Evolutionary conservation across 208 protist species (phyloP), one percentile per base, ranked within the genome.

Genomic region (Trypanosoma cruzi): DNA sequence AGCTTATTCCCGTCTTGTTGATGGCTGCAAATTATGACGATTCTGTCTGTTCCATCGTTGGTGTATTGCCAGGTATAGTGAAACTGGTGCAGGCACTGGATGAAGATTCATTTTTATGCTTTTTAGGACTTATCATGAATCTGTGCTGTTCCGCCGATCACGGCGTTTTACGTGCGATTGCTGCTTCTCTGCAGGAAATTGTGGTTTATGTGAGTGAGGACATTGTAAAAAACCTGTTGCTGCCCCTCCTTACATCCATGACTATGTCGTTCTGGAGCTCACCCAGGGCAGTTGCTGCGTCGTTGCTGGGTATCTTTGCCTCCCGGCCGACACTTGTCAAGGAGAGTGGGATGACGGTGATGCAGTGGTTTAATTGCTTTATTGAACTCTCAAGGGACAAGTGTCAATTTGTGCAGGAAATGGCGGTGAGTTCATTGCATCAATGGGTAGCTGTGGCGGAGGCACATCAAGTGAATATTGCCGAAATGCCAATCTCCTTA

Each of bases 71-170:
- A 40, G 64, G 79, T 29, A 68, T 94, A 10, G 61, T 94, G n/a
- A 64, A 66, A 29, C 71, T 71, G 56, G 75, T 84, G 56, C 70
- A 75, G 4, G 61, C 53, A 6, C 63, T 69, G 36, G 68, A 68
- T 5, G 79, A 78, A 22, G 68, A 77, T 44, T 71, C 77, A 37
- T 72, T 93, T 57, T 70, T 73, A 7, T 78, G 84, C 75, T 88
- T 93, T 73, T 77, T 90, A 62, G 84, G 84, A 10, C 82, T 93
- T 66, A 88, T 93, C 70, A 88, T 90, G 84, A 72, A 80, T 66
- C 72, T 93, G 29, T 81, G 82, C 73, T 90, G 79, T 60, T 72
- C 73, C 4, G 78, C 84, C 22, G 84, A 93, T 76, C 73, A 71
- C 48, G 63, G 52, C 14, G 84, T 88, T 3, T 63, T 88, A 28